Evolutionary conservation across 805 yeast genomes (phyloP).

Genomic region (Metschnikowia orientalis): DNA sequence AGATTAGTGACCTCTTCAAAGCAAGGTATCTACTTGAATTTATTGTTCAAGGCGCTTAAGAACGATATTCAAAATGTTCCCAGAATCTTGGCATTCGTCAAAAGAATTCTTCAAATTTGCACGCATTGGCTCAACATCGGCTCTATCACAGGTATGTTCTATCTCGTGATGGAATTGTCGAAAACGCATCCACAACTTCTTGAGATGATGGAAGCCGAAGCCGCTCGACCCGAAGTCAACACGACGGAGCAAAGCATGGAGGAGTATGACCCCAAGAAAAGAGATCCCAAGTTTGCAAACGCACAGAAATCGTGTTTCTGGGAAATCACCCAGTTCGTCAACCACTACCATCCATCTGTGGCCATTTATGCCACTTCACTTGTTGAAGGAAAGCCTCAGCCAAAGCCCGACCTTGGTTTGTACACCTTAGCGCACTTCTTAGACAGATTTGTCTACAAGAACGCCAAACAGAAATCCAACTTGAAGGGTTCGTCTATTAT

Average conservation of each 20-base stretch:
- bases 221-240: conserved; percentile 43
- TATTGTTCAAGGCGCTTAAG: conserved; percentile 78
- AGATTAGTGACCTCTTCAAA: conserved; percentile 83
- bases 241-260: conserved; percentile 21
- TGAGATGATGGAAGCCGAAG: conserved; percentile 53
- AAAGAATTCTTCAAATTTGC: conserved; percentile 82
- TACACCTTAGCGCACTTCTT: conserved; percentile 86
- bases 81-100: conserved; percentile 84
- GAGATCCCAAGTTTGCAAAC: conserved; percentile 91
- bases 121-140: conserved; percentile 86
- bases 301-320: conserved; percentile 80
- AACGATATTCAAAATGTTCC: conserved; percentile 51
- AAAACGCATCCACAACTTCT: conserved; percentile 61
- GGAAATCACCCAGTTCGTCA: conserved; percentile 72
- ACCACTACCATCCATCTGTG: conserved; percentile 92
- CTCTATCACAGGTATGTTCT: conserved; percentile 79
- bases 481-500: conserved; percentile 89
- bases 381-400: conserved; percentile 44
- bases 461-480: conserved; percentile 71
- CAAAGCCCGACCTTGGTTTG: conserved; percentile 86
- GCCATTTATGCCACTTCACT: conserved; percentile 70
- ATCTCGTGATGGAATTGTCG: conserved; percentile 63
- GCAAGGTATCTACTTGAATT: conserved; percentile 85
- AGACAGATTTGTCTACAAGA: conserved; percentile 92
- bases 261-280: conserved; percentile 74